Conservation (phyloP, 441 rosid genomes). For the Syzygium syzygioides region DNA sequence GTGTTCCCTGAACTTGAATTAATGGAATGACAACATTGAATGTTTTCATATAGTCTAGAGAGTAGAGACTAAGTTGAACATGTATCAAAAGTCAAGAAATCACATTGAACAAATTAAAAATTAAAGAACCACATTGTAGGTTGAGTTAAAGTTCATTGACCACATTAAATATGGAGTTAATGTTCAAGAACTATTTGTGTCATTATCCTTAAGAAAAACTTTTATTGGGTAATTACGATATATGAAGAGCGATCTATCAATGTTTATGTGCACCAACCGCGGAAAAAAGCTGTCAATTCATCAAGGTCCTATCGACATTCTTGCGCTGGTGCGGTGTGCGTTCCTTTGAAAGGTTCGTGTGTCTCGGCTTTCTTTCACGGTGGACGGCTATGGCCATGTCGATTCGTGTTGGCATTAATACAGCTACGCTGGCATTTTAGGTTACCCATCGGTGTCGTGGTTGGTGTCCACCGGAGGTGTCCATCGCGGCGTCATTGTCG, state of each 20-base stretch:
- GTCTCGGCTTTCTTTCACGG: not conserved
- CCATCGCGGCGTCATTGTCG: accelerated
- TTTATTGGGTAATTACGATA: not conserved
- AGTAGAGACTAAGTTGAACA: too few species aligned
- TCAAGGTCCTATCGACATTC: not conserved
- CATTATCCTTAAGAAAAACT: not conserved
- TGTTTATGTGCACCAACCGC: not conserved
- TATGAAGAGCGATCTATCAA: accelerated
- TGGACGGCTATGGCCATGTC: not conserved
- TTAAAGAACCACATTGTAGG: too few species aligned
- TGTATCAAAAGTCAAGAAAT: too few species aligned
- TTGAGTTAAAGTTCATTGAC: too few species aligned
- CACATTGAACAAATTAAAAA: too few species aligned
- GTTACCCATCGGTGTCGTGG: accelerated
- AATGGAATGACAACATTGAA: too few species aligned
- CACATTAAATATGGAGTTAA: too few species aligned
- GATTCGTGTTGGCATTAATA: not conserved
- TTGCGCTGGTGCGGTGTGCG: accelerated
- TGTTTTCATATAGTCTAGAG: accelerated
- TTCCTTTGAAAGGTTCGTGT: not conserved
- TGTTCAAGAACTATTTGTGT: too few species aligned
- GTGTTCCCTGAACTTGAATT: too few species aligned
- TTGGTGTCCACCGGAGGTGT: accelerated
- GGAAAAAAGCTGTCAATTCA: not conserved
- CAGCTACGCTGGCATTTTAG: not conserved